Evolutionary conservation across 805 yeast species (phyloP).

Genomic region (Lachancea fermentati): DNA sequence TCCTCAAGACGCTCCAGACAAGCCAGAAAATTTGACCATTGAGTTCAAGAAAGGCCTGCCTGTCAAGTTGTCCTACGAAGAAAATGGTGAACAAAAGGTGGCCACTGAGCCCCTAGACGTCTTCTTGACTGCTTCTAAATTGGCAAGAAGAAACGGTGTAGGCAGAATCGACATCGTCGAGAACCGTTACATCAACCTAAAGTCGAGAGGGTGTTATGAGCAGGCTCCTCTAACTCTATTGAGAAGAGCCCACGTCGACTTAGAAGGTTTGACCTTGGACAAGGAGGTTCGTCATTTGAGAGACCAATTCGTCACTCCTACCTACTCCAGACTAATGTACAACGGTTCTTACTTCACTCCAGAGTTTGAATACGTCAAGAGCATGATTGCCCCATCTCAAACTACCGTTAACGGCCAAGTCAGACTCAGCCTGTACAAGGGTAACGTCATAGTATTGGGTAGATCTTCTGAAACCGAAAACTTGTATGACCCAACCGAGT

Average conservation of each 20-base stretch:
- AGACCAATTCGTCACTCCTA: slow-evolving; percentile 91
- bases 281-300: slow-evolving; percentile 96
- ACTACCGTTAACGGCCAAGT: slow-evolving; percentile 93
- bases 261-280: slow-evolving; percentile 95
- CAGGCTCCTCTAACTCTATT: slow-evolving; percentile 96
- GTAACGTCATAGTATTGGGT: slow-evolving; percentile 76
- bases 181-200: slow-evolving; percentile 97
- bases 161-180: slow-evolving; percentile 99
- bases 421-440: slow-evolving; percentile 91
- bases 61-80: slow-evolving; percentile 61
- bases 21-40: slow-evolving; percentile 83
- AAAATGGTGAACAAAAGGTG: slow-evolving; percentile 49
- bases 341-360: slow-evolving; percentile 98
- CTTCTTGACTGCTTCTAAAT: slow-evolving; percentile 85
- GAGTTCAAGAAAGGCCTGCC: slow-evolving; percentile 86
- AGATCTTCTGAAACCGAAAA: slow-evolving; percentile 95
- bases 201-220: slow-evolving; percentile 99
- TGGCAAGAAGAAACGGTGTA: slow-evolving; percentile 98
- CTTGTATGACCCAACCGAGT: slow-evolving; percentile 95
- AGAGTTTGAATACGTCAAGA: slow-evolving; percentile 92
- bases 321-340: slow-evolving; percentile 85
- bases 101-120: slow-evolving; percentile 88
- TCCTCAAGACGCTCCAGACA: slow-evolving; percentile 90
- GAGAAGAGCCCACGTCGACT: slow-evolving; percentile 90
- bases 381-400: slow-evolving; percentile 94